Base-by-base conservation (phyloP, 306 rosid genomes). In the Castanopsis chinensis region DNA sequence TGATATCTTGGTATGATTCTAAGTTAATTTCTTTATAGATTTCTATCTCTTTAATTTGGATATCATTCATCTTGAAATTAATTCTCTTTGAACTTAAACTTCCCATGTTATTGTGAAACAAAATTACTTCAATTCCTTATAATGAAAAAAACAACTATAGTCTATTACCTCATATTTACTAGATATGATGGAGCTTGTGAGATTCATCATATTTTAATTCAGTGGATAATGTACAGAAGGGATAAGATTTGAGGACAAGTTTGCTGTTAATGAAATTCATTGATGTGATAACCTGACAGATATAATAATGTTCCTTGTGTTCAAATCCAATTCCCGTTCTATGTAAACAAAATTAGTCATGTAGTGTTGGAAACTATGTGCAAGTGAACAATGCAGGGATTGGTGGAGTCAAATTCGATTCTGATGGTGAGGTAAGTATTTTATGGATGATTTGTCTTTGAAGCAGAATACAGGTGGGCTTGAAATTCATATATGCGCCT, bases 341-440 rank as follows among this genome's bases (percentile, higher is more conserved):
- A 14, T 27, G 69, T 27, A 4, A 14, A 75, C 33, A 13, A 77
- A 67, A 14, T 54, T 17, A 71, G 71, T 76, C 17, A 20, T 19
- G 1, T 2, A 1, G 56, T 6, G 20, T 18, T 10, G n/a, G 73
- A n/a, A 8, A 28, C 7, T 51, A 17, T 63, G 15, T 52, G 49
- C 45, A 87, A 91, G 79, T 88, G 65, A 84, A 90, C 84, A 88
- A 88, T 76, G 91, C 91, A 57, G 91, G 85, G 70, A 23, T 74
- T 30, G 4, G 21, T 28, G 94, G 91, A 71, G 74, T 54, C 13
- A 55, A 55, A 45, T 3, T 79, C 14, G 69, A 83, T 60, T 71
- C 63, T 23, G 86, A 88, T 65, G 85, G 45, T 74, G 18, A 37
- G 83, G 87, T 83, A 74, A 74, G 76, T 69, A 21, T 51, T 77